Evolutionary conservation across 352 stramenopile genomes (phyloP), one percentile per base, ranked within the genome.

Genomic region (Globisporangium spiculum): DNA sequence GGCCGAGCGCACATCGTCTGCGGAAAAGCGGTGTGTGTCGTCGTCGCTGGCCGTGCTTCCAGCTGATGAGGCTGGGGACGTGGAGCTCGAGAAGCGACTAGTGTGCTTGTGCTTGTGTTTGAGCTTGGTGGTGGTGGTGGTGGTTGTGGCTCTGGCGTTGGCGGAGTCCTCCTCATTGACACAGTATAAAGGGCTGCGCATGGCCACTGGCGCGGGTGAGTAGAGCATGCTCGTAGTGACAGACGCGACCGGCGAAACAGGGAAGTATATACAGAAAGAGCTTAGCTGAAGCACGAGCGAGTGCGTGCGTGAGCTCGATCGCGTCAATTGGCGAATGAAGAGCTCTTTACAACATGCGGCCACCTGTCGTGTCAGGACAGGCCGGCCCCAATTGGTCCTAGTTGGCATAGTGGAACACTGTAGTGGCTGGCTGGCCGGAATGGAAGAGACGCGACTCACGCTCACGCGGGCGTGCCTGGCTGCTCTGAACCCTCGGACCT

Each of bases 121-220:
- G 54, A 9, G 60, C 14, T 20, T 50, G 46, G 24, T 55, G 50
- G 10, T 20, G 4, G 26, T 27, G 46, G 24, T 55, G 50, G 10
- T 20, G 4, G 27, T 2, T 10, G 24, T 14, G 53, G 26, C 3
- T 50, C 41, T 59, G 54, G 16, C 26, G 54, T n/a, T 60, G 27
- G 27, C 22, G 27, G 6, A 14, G 9, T 5, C 7, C 41, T n/a
- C 41, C 4, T 53, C 46, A 5, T 26, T 54, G 24, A 70, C 57
- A 1, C 65, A 44, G 44, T 57, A 63, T 34, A 70, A 70, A 20
- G 65, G 65, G 16, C 50, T 66, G 57, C 65, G 65, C 27, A 48
- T 64, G 26, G 26, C 41, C 8, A 59, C 34, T 3, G 64, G 55
- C 7, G 57, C 41, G 18, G 56, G 56, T 32, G 30, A 48, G 32